A percentile compares a stretch with the other conserved stretches of the same genome.
Evolutionary conservation across 495 filamentous ascomycete species (phyloP).

Genomic region (Cetradonia linearis): DNA sequence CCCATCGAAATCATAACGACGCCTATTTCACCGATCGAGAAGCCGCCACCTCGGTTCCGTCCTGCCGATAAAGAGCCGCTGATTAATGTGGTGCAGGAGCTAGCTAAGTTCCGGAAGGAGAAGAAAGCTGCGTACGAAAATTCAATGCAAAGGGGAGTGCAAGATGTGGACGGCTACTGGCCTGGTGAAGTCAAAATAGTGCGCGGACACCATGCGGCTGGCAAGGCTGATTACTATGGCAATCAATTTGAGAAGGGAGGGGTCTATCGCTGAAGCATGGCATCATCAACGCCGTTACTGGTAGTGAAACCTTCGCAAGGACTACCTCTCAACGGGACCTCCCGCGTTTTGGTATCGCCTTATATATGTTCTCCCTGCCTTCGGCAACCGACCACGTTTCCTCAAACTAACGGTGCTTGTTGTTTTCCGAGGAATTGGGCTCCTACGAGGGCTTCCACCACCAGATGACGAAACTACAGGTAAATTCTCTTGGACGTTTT

Average conservation of each 20-base stretch:
- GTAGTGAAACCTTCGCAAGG: background rate
- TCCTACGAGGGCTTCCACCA: background rate
- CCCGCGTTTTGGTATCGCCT: background rate
- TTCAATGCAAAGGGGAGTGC: slow-evolving; percentile 27
- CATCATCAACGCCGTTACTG: background rate
- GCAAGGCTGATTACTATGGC: slow-evolving; percentile 43
- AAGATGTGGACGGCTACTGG: slow-evolving; percentile 42
- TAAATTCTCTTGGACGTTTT: background rate
- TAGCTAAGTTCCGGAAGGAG: slow-evolving; percentile 38
- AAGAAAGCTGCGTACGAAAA: slow-evolving; percentile 40
- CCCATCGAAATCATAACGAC: slow-evolving; percentile 37
- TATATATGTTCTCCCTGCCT: too few species aligned
- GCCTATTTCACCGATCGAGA: slow-evolving; percentile 24
- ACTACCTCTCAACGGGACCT: background rate
- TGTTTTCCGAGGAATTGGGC: background rate
- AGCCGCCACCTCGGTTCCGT: slow-evolving; percentile 1
- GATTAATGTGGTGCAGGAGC: slow-evolving; percentile 40
- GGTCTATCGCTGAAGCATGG: slow-evolving; percentile 37
- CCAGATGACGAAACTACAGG: background rate
- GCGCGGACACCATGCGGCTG: slow-evolving; percentile 23
- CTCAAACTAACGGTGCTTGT: background rate
- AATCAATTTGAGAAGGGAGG: slow-evolving; percentile 47
- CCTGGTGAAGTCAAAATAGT: slow-evolving; percentile 46
- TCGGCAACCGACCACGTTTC: background rate
- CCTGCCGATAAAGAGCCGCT: slow-evolving; percentile 20